Conservation (phyloP, 148 eudicot genomes). For the Fallopia convolvulus region DNA sequence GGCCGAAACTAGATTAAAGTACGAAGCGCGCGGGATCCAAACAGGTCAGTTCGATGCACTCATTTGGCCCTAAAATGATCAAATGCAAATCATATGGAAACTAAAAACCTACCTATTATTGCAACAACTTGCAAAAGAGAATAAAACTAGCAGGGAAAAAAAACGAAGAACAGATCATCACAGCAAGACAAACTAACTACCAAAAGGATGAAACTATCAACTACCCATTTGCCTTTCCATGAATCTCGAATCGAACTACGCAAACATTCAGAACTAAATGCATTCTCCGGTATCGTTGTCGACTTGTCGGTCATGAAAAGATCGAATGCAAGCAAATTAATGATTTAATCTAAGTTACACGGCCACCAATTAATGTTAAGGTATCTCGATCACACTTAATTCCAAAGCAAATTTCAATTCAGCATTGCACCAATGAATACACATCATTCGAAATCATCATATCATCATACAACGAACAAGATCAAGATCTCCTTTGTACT, state of each 20-base stretch:
- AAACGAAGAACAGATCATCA: too few species aligned
- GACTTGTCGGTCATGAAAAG: too few species aligned
- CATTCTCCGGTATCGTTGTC: too few species aligned
- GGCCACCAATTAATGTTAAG: too few species aligned
- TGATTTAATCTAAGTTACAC: too few species aligned
- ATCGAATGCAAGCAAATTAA: too few species aligned
- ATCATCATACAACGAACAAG: background rate
- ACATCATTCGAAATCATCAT: background rate
- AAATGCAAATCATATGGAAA: background rate
- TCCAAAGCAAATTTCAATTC: too few species aligned
- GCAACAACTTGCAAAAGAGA: background rate
- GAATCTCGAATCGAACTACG: background rate
- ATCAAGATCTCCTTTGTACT: background rate
- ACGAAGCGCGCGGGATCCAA: background rate
- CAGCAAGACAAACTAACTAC: background rate
- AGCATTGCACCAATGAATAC: too few species aligned
- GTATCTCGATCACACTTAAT: background rate
- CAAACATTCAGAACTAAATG: too few species aligned
- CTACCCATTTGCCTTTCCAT: background rate
- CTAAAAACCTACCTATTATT: background rate
- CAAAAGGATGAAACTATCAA: background rate
- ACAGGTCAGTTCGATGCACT: background rate
- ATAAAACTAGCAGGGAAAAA: too few species aligned
- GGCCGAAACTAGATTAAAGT: too few species aligned
- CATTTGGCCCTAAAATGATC: background rate